These are phyloP conservation scores for Misopates orontium DNA, from an alignment of 257 asterid genomes.

Conservation along the genomic window DNA sequence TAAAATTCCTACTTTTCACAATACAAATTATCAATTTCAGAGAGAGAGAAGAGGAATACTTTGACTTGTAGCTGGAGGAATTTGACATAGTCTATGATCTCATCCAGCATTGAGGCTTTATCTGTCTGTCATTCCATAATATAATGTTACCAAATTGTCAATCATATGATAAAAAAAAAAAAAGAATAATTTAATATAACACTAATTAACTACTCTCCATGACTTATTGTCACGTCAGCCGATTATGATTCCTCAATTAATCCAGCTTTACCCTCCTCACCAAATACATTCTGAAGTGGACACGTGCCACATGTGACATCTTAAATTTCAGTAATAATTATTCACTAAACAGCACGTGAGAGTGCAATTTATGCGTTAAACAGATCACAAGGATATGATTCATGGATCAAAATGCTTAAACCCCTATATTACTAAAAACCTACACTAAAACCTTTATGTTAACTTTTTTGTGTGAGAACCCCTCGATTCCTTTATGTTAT, in stretches of 20 bases:
- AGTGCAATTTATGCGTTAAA: conserved; percentile 13
- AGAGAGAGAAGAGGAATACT: background rate
- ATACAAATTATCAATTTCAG: background rate
- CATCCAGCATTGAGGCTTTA: conserved; percentile 96
- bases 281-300: conserved; percentile 40
- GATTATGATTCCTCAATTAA: conserved; percentile 41
- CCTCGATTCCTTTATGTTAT: too few species aligned
- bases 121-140: conserved; percentile 80
- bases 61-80: conserved; percentile 88
- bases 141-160: conserved; percentile 15
- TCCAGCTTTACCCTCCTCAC: conserved; percentile 35
- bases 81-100: conserved; percentile 95
- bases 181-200: background rate
- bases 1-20: background rate
- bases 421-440: too few species aligned
- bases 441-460: too few species aligned
- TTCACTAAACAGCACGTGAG: conserved; percentile 29
- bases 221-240: conserved; percentile 27
- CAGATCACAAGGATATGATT: conserved; percentile 8
- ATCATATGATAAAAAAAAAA: background rate
- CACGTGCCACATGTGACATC: conserved; percentile 32
- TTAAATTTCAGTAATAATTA: background rate
- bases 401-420: conserved; percentile 1
- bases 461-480: too few species aligned
- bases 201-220: conserved; percentile 14